phyloP scores from a whole-genome alignment of 2,329 filamentous ascomycete genomes.

The Aspergillus tamarii region DNA sequence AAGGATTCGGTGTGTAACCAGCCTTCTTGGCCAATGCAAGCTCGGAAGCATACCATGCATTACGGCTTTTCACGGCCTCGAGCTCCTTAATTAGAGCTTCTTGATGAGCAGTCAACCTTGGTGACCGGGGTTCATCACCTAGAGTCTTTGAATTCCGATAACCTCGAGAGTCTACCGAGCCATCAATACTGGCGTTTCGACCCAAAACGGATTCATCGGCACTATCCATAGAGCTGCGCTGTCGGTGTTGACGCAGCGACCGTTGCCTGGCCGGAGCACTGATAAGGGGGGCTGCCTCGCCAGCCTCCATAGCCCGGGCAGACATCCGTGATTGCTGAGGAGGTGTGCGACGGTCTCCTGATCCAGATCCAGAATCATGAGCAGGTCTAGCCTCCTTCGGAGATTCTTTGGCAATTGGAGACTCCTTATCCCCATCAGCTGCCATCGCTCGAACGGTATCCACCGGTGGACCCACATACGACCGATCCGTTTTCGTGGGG shows the following conservation, averaged over 20 bases:
- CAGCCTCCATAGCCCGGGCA: constrained; percentile 51
- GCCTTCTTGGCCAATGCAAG: constrained; percentile 87
- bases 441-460: constrained; percentile 48
- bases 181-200: constrained; percentile 43
- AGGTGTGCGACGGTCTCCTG: constrained; percentile 68
- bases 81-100: constrained; percentile 81
- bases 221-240: constrained; percentile 71
- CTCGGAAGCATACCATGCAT: constrained; percentile 97
- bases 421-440: constrained; percentile 52
- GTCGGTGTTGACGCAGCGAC: constrained; percentile 60
- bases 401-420: constrained; percentile 49
- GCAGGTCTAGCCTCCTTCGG: constrained; percentile 39
- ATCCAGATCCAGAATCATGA: constrained; percentile 54
- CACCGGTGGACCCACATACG: constrained; percentile 45
- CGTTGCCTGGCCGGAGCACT: constrained; percentile 50
- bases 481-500: constrained; percentile 53
- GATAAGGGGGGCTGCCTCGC: constrained; percentile 49
- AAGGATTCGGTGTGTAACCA: constrained; percentile 76
- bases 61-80: constrained; percentile 79
- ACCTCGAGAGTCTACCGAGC: constrained; percentile 41
- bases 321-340: constrained; percentile 54
- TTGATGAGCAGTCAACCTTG: constrained; percentile 49
- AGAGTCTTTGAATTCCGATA: constrained; percentile 46
- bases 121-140: constrained; percentile 49
- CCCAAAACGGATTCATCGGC: constrained; percentile 60